Evolutionary conservation across 2,329 filamentous ascomycete genomes (phyloP), one percentile per base, ranked within the genome.

Genomic region (Rutstroemia sp.): DNA sequence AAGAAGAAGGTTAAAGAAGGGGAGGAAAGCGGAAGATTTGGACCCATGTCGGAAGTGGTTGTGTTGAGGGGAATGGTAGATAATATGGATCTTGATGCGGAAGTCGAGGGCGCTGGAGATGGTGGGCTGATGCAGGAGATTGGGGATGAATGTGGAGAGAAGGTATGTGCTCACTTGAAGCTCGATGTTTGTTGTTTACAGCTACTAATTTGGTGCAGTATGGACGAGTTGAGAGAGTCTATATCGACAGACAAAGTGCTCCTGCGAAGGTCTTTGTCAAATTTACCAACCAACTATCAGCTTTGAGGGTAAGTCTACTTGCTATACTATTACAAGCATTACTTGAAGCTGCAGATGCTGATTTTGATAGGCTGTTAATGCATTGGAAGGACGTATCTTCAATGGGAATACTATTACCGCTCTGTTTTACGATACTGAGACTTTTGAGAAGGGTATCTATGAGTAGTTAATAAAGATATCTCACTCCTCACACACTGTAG

Each of bases 121-220:
- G 77, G 76, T 12, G 83, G 83, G 0, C 74, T 99, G 51, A 86
- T 92, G 64, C 92, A 97, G 73, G 92, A 96, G 70, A 96, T 99
- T 71, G 94, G 94, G 6, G 89, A 96, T 67, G 89, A 95, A 69
- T 96, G 95, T 71, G 86, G 85, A 50, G 83, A 89, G 62, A 91
- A 92, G 78, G 82, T 86, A 67, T 62, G 68, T 61, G 12, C 14
- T 46, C 7, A 14, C 3, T 46, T 23, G 10, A 12, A 14, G 12
- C 21, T 46, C 21, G 42, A 21, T 21, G 8, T 17, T 23, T 23
- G 3, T 5, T n/a, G 30, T 27, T 49, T 19, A 19, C 38, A 14
- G 16, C 48, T 14, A 37, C 55, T 57, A 34, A 54, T 37, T 25
- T 44, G 12, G 5, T 25, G 16, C 62, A 90, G 83, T 95, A 95